phyloP scores from a whole-genome alignment of 192 early-diverging fungal genomes.

The Pilaira anomala region DNA sequence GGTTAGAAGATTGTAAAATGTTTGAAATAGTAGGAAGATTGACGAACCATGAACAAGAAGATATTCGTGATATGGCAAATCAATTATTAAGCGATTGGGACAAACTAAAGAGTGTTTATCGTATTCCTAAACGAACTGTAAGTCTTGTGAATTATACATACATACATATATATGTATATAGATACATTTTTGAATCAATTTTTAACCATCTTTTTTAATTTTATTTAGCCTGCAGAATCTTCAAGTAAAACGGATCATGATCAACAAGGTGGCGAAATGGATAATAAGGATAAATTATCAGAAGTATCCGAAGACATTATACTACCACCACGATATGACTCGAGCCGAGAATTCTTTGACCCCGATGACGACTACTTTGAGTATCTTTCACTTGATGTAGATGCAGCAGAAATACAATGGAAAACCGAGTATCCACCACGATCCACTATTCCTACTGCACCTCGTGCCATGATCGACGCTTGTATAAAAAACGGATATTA shows the following conservation, averaged over 20 bases:
- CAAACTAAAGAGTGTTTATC: conserved; percentile 48
- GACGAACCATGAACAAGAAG: conserved; percentile 41
- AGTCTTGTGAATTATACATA: background rate
- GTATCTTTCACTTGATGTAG: conserved; percentile 20
- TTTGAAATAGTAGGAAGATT: conserved; percentile 62
- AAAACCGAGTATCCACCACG: conserved; percentile 20
- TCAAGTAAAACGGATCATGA: background rate
- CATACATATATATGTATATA: background rate
- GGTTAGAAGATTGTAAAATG: conserved; percentile 73
- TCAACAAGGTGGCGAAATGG: background rate
- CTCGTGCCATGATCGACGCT: conserved; percentile 30
- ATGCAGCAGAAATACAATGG: conserved; percentile 20
- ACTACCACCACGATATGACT: conserved; percentile 14
- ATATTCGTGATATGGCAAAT: conserved; percentile 45
- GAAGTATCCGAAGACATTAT: background rate
- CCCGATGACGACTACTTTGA: conserved; percentile 35
- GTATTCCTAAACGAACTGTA: conserved; percentile 57
- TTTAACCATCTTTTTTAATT: background rate
- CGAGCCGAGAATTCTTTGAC: conserved; percentile 35
- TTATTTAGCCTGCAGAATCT: conserved; percentile 1
- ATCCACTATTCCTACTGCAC: conserved; percentile 31
- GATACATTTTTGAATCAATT: no score
- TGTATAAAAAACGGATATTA: conserved; percentile 14
- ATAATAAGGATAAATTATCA: background rate
- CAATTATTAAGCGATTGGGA: conserved; percentile 51